Base-by-base conservation (phyloP, 2,329 filamentous ascomycete species). In the Fusarium sp. region DNA sequence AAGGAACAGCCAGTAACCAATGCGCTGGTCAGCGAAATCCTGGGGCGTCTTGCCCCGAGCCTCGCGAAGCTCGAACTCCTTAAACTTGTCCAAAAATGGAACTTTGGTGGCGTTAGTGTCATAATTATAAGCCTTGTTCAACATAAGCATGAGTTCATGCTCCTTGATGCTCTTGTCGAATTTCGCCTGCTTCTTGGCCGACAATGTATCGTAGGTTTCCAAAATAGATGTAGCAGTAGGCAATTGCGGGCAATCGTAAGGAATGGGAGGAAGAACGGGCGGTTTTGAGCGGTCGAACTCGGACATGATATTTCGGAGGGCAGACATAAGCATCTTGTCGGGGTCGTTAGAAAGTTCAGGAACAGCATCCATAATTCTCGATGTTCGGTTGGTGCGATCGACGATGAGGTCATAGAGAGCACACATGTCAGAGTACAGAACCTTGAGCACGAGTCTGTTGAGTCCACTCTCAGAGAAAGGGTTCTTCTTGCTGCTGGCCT, bases 261-360 rank as follows among this genome's bases (percentile, higher is more conserved):
- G 95, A 55, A 98, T 89, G 0, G 95, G 93, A 1, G 96, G 96
- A 60, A 95, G 87, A 1, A 98, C 94, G 0, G 96, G 96, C 2
- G 95, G 93, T 15, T 90, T 92, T 11, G 92, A 95, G 61, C 91
- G 88, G 76, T 99, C 96, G 74, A 94, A 97, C 79, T 98, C 95
- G 69, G 87, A 90, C 66, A 97, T 84, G 14, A 97, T 87, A 65
- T 89, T 90, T 53, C 95, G 89, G 43, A 98, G 82, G 3, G 92
- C 93, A 37, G 89, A 85, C 25, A 88, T 83, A 13, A 87, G 84
- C 23, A 90, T 86, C 63, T 91, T 88, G 21, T 85, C 82, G 17
- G 86, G 81, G 20, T 86, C 85, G 2, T 85, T 82, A 2, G 84
- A 84, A 21, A 88, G 83, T 18, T 83, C 80, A 7, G 86, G 81